phyloP scores from a whole-genome alignment of 352 stramenopile genomes.

The Globisporangium recalcitrans region DNA sequence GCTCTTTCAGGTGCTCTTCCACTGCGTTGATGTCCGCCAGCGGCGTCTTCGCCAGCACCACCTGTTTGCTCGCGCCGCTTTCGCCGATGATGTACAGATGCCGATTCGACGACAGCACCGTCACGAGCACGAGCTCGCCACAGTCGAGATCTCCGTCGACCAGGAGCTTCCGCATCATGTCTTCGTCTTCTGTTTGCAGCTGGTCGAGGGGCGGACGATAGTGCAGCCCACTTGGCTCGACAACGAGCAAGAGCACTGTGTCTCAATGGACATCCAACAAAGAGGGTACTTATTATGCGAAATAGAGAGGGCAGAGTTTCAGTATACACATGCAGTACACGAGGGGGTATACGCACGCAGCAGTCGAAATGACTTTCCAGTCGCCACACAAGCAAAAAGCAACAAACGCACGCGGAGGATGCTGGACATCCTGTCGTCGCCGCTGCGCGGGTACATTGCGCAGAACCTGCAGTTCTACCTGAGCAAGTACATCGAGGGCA shows the following conservation, averaged over 20 bases:
- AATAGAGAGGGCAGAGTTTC: no score
- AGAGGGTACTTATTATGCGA: no score
- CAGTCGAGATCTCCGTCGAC: background rate
- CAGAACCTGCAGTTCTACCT: conserved; percentile 87
- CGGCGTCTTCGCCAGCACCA: conserved; percentile 37
- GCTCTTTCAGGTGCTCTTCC: no score
- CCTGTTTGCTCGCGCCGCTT: conserved; percentile 30
- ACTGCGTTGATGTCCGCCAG: conserved; percentile 19
- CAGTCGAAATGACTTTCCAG: no score
- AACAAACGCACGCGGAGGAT: conserved; percentile 21
- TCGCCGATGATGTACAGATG: conserved; percentile 56
- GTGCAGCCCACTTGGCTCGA: conserved; percentile 8
- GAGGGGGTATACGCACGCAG: no score
- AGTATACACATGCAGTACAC: no score
- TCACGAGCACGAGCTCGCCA: no score
- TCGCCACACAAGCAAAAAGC: background rate
- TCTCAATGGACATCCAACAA: no score
- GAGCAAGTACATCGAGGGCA: conserved; percentile 88
- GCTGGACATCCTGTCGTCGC: conserved; percentile 83
- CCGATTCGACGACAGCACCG: conserved; percentile 40
- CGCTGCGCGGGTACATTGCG: conserved; percentile 80
- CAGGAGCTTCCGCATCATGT: conserved; percentile 29
- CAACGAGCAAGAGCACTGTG: conserved; percentile 17
- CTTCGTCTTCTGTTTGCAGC: conserved; percentile 16
- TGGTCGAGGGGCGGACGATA: background rate